These are phyloP conservation scores for Debaryomyces fabryi DNA, from an alignment of 1,139 yeast species.

Conservation along the genomic window DNA sequence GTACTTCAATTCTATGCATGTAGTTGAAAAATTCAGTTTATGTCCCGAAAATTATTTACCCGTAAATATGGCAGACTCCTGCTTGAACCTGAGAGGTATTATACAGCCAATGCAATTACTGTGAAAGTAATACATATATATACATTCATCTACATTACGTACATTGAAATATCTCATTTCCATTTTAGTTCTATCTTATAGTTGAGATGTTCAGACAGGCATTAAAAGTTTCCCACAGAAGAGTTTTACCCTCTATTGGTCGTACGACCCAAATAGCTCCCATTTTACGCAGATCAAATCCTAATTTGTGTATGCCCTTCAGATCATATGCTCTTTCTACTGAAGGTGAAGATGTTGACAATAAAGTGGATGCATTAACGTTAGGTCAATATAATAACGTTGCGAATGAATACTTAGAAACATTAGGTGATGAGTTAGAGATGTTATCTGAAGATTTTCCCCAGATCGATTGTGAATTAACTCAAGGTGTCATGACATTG, in stretches of 20 bases:
- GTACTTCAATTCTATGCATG: background rate
- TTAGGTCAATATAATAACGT: conserved; percentile 55
- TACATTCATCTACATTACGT: background rate
- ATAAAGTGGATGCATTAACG: conserved; percentile 49
- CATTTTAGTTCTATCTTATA: background rate
- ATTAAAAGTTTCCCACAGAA: conserved; percentile 1
- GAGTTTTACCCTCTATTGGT: background rate
- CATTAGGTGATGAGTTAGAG: conserved; percentile 65
- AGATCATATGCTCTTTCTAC: conserved; percentile 37
- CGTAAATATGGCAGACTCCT: background rate
- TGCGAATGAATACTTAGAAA: conserved; percentile 67
- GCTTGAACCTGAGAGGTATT: background rate
- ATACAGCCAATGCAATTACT: background rate
- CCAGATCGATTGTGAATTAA: conserved; percentile 74
- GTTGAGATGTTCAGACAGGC: conserved; percentile 5
- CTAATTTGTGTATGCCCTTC: background rate
- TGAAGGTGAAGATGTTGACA: conserved; percentile 54
- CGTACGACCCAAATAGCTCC: background rate
- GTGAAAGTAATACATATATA: background rate
- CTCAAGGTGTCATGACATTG: conserved; percentile 81
- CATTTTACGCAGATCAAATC: background rate
- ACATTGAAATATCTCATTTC: background rate
- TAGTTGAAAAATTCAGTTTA: background rate
- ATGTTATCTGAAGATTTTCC: conserved; percentile 58
- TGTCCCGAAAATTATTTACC: background rate